Evolutionary conservation across 2,329 filamentous ascomycete species (phyloP).

Genomic region (Didymella lethalis): DNA sequence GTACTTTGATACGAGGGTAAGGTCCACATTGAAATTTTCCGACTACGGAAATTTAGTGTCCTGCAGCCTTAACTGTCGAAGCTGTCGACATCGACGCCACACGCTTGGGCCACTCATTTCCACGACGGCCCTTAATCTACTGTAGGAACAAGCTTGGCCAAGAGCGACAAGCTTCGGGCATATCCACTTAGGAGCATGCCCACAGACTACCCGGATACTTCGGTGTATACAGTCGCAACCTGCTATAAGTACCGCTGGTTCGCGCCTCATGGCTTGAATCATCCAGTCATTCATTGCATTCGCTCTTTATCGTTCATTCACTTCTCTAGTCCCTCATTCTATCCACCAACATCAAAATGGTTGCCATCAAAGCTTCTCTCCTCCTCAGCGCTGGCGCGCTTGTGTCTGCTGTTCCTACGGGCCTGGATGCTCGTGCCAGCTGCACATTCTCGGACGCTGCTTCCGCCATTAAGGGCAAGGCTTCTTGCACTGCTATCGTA

Average conservation of each 20-base stretch:
- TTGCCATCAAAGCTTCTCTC: conserved; percentile 33
- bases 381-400: conserved; percentile 42
- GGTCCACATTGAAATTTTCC: conserved; percentile 4
- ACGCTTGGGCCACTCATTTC: conserved; percentile 24
- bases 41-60: conserved; percentile 3
- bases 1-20: not conserved
- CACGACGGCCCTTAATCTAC: conserved; percentile 32
- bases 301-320: conserved; percentile 17
- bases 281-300: conserved; percentile 24
- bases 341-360: conserved; percentile 27
- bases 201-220: conserved; percentile 2
- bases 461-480: conserved; percentile 58
- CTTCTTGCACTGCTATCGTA: conserved; percentile 62
- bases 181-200: conserved; percentile 11
- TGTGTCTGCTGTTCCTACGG: conserved; percentile 42
- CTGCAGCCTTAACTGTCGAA: conserved; percentile 5
- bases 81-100: conserved; percentile 17
- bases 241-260: conserved; percentile 28
- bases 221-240: conserved; percentile 1
- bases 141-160: conserved; percentile 37
- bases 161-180: conserved; percentile 37
- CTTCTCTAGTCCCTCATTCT: conserved; percentile 20
- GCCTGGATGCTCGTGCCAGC: conserved; percentile 42
- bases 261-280: conserved; percentile 6
- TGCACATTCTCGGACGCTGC: conserved; percentile 66